Base-by-base conservation (phyloP, 1,139 yeast genomes). In the Suhomyces atakaporum region DNA sequence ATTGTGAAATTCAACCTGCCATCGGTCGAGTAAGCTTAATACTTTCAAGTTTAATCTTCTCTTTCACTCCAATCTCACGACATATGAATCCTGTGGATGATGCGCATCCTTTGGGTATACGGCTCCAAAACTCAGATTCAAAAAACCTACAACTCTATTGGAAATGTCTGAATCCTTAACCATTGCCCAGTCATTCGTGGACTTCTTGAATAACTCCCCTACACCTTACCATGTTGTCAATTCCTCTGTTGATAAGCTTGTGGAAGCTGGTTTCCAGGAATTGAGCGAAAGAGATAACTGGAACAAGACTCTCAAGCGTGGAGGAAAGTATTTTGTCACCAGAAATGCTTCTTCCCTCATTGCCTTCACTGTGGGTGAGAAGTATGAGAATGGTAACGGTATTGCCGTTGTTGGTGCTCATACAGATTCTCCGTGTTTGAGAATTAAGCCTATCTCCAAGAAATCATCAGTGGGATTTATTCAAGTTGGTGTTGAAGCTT, bases 171-270 rank as follows among this genome's bases (percentile, higher is more conserved):
- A 29, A 40, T 40, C 60, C 7, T 49, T 60, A 32, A 48, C 61
- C 31, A 61, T 66, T 37, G 83, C 84, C 14, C 62, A 67, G 35
- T 81, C 81, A 39, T 87, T 90, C 54, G 69, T 90, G 37, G 74
- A 79, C 40, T 92, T 84, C 56, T 84, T 92, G 50, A 88, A 89
- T 62, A 74, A 75, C 3, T 84, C 96, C 1, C 97, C 97, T 19
- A 84, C 97, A 1, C 97, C 98, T 0, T 92, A 89, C 60, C 98
- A 92, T 61, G 96, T 92, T 2, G 96, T 90, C 3, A 74, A 77
- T 33, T 72, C 76, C 18, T 79, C 83, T 31, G 82, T 81, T 51
- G 52, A 63, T 12, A 62, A 72, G 38, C 70, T 92, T 27, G 36
- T 56, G 3, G 56, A 62, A 2, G 75, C 79, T n/a, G 95, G 95